A percentile compares a stretch with the other conserved stretches of the same genome.
phyloP scores from a whole-genome alignment of 768 basidiomycete genomes.

The Galerina sulciceps region DNA sequence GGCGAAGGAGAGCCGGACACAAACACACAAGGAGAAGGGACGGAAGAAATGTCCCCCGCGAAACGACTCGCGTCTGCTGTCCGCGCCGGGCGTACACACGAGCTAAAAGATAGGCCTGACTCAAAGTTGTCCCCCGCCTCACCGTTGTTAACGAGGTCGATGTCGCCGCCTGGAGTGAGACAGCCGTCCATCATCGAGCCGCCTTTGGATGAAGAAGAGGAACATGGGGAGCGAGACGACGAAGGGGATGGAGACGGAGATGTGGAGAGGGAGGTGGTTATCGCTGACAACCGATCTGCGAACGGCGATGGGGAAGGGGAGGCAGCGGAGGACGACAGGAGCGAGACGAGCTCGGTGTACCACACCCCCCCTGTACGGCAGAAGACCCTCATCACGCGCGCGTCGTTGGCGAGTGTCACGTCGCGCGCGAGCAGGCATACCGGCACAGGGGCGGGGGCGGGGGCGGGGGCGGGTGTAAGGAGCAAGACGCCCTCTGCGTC shows the following conservation, averaged over 20 bases:
- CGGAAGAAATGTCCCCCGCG: conserved; percentile 29
- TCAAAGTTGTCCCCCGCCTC: conserved; percentile 69
- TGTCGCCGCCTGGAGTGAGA: background rate
- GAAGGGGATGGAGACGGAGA: conserved; percentile 11
- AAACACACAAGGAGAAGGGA: too few species aligned
- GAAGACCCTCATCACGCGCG: conserved; percentile 33
- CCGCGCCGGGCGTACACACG: conserved; percentile 26
- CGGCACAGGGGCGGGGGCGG: background rate
- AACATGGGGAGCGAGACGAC: conserved; percentile 11
- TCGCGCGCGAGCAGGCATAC: conserved; percentile 11
- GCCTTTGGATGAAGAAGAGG: conserved; percentile 15
- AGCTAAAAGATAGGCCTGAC: conserved; percentile 59
- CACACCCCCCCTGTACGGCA: conserved; percentile 10
- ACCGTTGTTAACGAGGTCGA: conserved; percentile 8
- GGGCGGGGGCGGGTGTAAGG: background rate
- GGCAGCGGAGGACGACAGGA: conserved; percentile 1
- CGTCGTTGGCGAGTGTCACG: conserved; percentile 28
- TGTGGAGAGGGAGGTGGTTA: background rate
- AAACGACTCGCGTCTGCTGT: conserved; percentile 30
- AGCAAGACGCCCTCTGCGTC: background rate
- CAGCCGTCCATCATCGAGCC: conserved; percentile 29
- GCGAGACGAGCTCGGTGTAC: conserved; percentile 5
- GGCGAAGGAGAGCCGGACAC: too few species aligned
- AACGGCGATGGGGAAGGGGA: conserved; percentile 1
- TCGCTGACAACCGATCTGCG: background rate